Percentiles rank a stretch among this genome's conserved stretches.
phyloP scores from a whole-genome alignment of 2,329 filamentous ascomycete genomes.

The Hypoxylon sp. region DNA sequence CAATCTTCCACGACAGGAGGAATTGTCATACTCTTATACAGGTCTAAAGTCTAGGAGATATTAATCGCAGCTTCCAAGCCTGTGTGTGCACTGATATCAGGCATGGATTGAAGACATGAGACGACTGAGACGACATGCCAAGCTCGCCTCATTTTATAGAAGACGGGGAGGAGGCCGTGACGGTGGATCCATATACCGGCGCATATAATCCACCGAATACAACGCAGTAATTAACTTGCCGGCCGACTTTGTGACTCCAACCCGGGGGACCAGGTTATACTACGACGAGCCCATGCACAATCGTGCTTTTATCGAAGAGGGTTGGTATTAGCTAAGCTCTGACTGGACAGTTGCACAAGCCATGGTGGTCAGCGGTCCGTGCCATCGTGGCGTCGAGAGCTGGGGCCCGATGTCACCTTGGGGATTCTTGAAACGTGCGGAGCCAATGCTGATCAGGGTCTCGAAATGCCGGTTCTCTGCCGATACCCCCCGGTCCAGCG shows the following conservation, averaged over 20 bases:
- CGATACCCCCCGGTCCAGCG: constrained; percentile 25
- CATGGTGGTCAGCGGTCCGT: constrained; percentile 31
- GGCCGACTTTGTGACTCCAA: constrained; percentile 15
- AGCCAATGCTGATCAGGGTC: constrained; percentile 29
- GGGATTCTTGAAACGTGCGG: constrained; percentile 16
- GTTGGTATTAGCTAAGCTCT: constrained; percentile 26
- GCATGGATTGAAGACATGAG: constrained; percentile 13
- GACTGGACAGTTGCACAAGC: constrained; percentile 20
- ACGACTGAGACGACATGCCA: constrained; percentile 16
- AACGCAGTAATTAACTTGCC: constrained; percentile 29
- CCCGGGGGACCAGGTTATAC: constrained; percentile 19
- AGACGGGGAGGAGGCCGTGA: constrained; percentile 13
- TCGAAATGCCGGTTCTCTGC: constrained; percentile 16
- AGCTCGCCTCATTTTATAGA: constrained; percentile 27
- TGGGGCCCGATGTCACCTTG: constrained; percentile 35
- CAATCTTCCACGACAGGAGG: neutral
- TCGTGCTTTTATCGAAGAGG: constrained; percentile 18
- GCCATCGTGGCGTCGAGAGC: constrained; percentile 25
- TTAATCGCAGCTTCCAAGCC: neutral
- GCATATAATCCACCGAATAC: constrained; percentile 23
- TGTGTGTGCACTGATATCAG: constrained; percentile 1
- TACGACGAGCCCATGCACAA: constrained; percentile 8
- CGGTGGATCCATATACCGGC: constrained; percentile 23
- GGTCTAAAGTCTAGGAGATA: neutral
- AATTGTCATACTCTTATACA: constrained; percentile 3